These are phyloP conservation scores for Talaromyces sp. DNA, from an alignment of 2,329 filamentous ascomycete genomes.

Conservation along the genomic window DNA sequence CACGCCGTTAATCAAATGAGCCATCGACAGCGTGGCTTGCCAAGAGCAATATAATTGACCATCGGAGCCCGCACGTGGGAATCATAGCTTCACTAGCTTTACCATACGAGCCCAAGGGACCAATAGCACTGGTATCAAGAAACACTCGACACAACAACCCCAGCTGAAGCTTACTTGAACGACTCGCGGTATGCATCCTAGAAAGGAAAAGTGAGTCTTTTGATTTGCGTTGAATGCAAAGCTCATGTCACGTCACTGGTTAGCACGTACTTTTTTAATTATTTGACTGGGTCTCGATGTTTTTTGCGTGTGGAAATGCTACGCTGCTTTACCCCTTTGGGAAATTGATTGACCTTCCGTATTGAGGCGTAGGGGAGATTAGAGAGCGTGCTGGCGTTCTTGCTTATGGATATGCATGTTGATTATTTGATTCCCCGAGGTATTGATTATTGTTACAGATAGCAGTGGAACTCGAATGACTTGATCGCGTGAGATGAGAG, in stretches of 20 bases:
- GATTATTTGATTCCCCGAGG: no score
- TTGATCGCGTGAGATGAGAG: background rate
- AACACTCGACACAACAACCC: background rate
- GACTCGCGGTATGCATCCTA: background rate
- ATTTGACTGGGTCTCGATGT: background rate
- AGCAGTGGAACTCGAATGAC: background rate
- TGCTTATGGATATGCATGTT: background rate
- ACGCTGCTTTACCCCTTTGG: background rate
- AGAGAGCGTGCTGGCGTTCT: no score
- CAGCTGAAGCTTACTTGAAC: background rate
- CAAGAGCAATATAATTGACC: background rate
- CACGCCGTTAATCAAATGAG: background rate
- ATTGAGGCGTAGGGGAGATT: background rate
- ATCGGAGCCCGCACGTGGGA: background rate
- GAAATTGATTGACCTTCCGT: background rate
- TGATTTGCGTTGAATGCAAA: background rate
- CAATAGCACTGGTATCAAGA: background rate
- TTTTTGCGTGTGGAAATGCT: background rate
- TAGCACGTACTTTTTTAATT: background rate
- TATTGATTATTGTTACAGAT: background rate
- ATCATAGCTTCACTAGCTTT: background rate
- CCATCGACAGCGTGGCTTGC: background rate
- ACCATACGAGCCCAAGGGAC: background rate
- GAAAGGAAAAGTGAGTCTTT: background rate
- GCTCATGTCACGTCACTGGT: background rate